Evolutionary conservation across 2,329 filamentous ascomycete genomes (phyloP), one percentile per base, ranked within the genome.

Genomic region (Chalaropsis thielavioides): DNA sequence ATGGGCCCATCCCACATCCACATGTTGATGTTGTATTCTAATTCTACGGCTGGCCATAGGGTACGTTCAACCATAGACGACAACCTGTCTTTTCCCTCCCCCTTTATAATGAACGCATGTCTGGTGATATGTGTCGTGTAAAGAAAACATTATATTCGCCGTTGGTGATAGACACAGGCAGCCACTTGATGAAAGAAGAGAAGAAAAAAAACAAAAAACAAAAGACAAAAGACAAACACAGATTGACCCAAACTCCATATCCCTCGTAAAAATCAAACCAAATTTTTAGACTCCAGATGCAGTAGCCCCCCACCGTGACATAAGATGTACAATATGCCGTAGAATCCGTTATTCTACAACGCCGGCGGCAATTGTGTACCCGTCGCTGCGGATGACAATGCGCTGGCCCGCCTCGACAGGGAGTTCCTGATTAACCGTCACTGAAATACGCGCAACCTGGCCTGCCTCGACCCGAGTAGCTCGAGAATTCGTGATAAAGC

Each of bases 361-460:
- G 1, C 94, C 94, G 44, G 92, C 91, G 11, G 90, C 94, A 67
- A 97, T 82, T 1, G 94, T 97, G 69, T 87, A 83, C 1, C 94
- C 94, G 62, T 85, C 84, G 69, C 85, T 85, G 67, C 94, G 80
- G 62, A 99, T 75, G 35, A 97, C 89, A 56, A 99, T 84, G 69
- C 90, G 82, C 69, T 87, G 86, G 0, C 89, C 89, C 17, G 82
- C 80, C 74, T 96, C 94, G 59, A 97, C 74, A 17, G 94, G 91
- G 63, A 94, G 83, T 68, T 85, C 86, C 24, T 80, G 78, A 61
- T 86, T 84, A 71, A 96, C 76, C 72, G 88, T 87, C 31, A 97
- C 83, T 65, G 84, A 79, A 1, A 96, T 81, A 67, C 89, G 81
- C 4, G 91, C 92, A 63, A 96, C 85, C 62, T 79, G 83, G 0